Evolutionary conservation across 306 rosid genomes (phyloP), one percentile per base, ranked within the genome.

Genomic region (Fragaria vesca): DNA sequence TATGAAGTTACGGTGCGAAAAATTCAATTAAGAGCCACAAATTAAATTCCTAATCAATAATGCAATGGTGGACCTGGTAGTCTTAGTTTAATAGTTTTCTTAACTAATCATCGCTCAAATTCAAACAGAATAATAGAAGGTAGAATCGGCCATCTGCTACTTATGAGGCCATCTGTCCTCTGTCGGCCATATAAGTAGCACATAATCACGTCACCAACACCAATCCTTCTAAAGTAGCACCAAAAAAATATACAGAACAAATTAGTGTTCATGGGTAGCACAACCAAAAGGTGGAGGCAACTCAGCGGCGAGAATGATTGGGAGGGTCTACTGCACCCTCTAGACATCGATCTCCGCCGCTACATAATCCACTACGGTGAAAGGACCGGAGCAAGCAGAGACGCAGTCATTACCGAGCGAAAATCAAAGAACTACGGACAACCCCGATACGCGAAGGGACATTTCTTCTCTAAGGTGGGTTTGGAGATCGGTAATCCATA

Each of bases 341-440:
- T 87, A 4, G 76, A 87, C 43, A 79, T 80, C 28, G 85, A 90
- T 62, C 93, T 87, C 57, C 86, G 91, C 6, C 78, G 50, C 13
- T 87, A 80, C 73, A 40, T 87, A 7, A 71, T 89, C 42, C 90
- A 85, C 79, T 89, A 87, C 6, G 93, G 96, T 0, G 90, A 91
- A 73, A 91, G 85, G 91, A 87, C 88, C n/a, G 90, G 89, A 79
- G 86, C 94, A 0, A 79, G 86, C 1, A 81, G 84, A 21, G 90
- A 90, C 66, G 83, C 85, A 40, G 86, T 87, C 66, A 57, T 57
- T 57, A n/a, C 28, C 1, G 86, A 90, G 20, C 61, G 73, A n/a
- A 52, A 60, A 20, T 91, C 93, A 0, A 83, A 77, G 66, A 61
- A 66, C 67, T 82, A 79, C 0, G 91, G 92, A 61, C 86, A 72